phyloP scores from a whole-genome alignment of 805 yeast genomes.

The Yamadazyma ubonensis region DNA sequence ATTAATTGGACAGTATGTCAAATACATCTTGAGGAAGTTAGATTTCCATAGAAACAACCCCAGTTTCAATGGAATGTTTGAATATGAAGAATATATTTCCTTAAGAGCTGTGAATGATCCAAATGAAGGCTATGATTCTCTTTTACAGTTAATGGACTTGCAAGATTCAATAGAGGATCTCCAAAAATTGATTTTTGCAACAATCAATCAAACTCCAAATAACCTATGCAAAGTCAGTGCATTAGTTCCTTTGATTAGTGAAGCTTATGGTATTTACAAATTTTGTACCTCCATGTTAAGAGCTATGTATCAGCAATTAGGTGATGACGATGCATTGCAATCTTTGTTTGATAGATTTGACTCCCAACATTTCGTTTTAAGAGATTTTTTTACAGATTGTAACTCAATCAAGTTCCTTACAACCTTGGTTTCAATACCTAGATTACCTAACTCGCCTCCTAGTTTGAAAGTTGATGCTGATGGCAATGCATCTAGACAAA shows the following conservation, averaged over 20 bases:
- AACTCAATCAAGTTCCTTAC: constrained; percentile 79
- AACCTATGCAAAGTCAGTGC: constrained; percentile 82
- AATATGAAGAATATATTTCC: constrained; percentile 91
- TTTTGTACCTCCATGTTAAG: constrained; percentile 87
- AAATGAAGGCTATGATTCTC: constrained; percentile 90
- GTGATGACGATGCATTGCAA: constrained; percentile 71
- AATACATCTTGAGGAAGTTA: constrained; percentile 67
- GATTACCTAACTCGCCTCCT: constrained; percentile 60
- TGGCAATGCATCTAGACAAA: constrained; percentile 31
- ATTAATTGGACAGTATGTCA: constrained; percentile 74
- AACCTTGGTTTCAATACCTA: constrained; percentile 77
- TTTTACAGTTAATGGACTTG: constrained; percentile 77
- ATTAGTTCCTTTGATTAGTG: constrained; percentile 85
- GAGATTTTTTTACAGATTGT: constrained; percentile 88
- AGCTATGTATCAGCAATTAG: constrained; percentile 74
- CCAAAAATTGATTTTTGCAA: constrained; percentile 72
- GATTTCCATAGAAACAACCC: constrained; percentile 81
- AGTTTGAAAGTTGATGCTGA: constrained; percentile 43
- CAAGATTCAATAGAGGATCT: constrained; percentile 83
- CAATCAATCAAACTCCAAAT: constrained; percentile 57
- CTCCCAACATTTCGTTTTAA: constrained; percentile 67
- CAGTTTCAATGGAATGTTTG: constrained; percentile 93
- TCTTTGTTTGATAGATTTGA: constrained; percentile 72
- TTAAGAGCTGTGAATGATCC: constrained; percentile 87
- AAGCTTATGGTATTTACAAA: constrained; percentile 89